Percentiles rank a stretch among this genome's conserved stretches.
Conservation (phyloP, 2,329 filamentous ascomycete species). For the Diaporthe destruens region DNA sequence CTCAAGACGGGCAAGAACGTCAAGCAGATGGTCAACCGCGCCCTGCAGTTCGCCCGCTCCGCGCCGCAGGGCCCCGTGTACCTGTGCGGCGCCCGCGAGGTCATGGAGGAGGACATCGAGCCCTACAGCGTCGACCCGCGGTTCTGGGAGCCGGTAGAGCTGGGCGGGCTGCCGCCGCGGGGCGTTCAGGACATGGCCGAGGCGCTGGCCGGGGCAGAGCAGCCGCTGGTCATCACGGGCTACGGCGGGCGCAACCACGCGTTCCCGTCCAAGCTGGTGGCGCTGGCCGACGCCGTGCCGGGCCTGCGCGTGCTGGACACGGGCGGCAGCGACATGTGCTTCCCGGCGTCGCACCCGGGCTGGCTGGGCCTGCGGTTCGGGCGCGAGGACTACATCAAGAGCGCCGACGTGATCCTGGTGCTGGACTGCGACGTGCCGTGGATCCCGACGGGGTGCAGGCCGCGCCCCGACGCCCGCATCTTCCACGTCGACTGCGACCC, state of each 20-base stretch:
- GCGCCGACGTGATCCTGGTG: conserved; percentile 87
- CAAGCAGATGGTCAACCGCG: conserved; percentile 90
- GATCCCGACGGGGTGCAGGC: conserved; percentile 82
- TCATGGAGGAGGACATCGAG: conserved; percentile 87
- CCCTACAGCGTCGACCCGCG: conserved; percentile 77
- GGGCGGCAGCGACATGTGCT: conserved; percentile 85
- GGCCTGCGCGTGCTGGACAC: conserved; percentile 80
- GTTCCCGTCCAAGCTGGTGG: conserved; percentile 71
- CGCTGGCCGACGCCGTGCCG: conserved; percentile 75
- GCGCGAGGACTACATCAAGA: conserved; percentile 77
- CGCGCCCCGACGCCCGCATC: conserved; percentile 63
- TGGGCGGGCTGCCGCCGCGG: conserved; percentile 67
- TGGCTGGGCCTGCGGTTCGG: conserved; percentile 81
- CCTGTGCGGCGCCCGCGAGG: conserved; percentile 80
- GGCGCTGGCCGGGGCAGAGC: conserved; percentile 72
- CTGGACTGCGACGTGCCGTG: conserved; percentile 93
- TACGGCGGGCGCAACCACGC: conserved; percentile 78
- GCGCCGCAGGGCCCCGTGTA: conserved; percentile 86
- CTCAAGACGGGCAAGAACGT: conserved; percentile 87
- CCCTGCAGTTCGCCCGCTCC: conserved; percentile 83
- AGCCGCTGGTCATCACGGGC: conserved; percentile 78
- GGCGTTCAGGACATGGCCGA: conserved; percentile 72
- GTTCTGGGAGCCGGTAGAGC: conserved; percentile 78
- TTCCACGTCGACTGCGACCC: conserved; percentile 77
- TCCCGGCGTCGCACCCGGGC: conserved; percentile 76